These are phyloP conservation scores for Prototheca wickerhamii DNA, from an alignment of 163 green algal genomes.

Conservation along the genomic window DNA sequence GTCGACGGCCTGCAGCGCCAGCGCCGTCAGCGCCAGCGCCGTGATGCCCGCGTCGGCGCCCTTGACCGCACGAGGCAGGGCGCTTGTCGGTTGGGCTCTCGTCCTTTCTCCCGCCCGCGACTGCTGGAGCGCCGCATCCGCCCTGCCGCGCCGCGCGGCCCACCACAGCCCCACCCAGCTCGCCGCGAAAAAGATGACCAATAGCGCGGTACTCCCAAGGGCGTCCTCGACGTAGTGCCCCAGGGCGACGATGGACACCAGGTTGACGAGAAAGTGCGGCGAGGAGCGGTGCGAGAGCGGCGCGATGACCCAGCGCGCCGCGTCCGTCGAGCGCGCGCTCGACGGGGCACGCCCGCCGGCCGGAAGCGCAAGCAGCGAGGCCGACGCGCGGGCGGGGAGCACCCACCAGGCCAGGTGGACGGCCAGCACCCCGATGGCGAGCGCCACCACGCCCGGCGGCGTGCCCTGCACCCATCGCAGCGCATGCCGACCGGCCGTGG, in stretches of 20 bases:
- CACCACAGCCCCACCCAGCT: not conserved
- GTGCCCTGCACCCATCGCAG: not conserved
- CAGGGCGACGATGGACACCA: not conserved
- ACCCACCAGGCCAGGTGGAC: not conserved
- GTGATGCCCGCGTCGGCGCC: not conserved
- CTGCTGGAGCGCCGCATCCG: no score
- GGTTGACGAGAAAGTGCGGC: not conserved
- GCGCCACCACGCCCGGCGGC: not conserved
- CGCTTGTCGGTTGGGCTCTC: no score
- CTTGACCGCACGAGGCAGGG: not conserved
- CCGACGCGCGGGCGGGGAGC: no score
- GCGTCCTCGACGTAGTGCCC: not conserved
- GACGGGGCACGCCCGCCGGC: no score
- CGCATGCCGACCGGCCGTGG: no score
- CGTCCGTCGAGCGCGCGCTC: no score
- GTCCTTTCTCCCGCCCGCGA: no score
- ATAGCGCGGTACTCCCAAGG: not conserved
- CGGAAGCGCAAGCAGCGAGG: not conserved
- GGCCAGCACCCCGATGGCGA: not conserved
- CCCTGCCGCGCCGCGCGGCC: not conserved
- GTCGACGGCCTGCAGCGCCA: not conserved
- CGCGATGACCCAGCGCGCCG: no score
- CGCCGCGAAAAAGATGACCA: not conserved
- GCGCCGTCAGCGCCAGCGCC: no score
- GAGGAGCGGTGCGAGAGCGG: not conserved